These are phyloP conservation scores for Chlorella sp. DNA, from an alignment of 139 green algal species.

Conservation along the genomic window DNA sequence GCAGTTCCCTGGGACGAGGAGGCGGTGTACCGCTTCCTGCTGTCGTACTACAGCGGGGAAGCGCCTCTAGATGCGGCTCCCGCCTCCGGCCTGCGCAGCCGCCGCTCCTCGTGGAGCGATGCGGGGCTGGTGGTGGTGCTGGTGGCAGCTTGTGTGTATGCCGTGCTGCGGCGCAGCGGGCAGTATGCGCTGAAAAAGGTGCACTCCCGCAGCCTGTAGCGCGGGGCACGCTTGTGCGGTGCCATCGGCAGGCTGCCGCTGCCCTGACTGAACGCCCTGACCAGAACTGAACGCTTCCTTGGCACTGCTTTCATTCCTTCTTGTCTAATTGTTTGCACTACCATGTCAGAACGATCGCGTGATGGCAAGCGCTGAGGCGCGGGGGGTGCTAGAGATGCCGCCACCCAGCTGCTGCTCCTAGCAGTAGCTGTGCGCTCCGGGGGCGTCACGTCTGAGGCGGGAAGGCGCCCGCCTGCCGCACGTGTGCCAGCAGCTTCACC, in stretches of 20 bases:
- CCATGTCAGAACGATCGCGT: too few relatives aligned
- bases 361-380: too few relatives aligned
- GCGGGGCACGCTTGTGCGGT: too few relatives aligned
- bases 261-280: too few relatives aligned
- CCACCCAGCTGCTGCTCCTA: too few relatives aligned
- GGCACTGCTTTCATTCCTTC: too few relatives aligned
- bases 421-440: too few relatives aligned
- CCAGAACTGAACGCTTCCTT: too few relatives aligned
- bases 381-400: too few relatives aligned
- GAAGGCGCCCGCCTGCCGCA: conserved; percentile 39
- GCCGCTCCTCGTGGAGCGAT: neutral
- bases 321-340: too few relatives aligned
- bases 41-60: conserved; percentile 41
- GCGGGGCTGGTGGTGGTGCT: neutral
- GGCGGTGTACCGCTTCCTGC: conserved; percentile 56
- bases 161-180: neutral
- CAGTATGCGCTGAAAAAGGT: conserved; percentile 10
- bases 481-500: conserved; percentile 57
- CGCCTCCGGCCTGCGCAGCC: neutral
- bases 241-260: too few relatives aligned
- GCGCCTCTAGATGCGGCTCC: neutral
- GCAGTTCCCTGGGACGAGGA: conserved; percentile 52
- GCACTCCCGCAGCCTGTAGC: too few relatives aligned
- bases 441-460: neutral
- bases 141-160: conserved; percentile 17